A percentile compares a stretch with the other conserved stretches of the same genome.
Evolutionary conservation across 495 filamentous ascomycete species (phyloP).

Genomic region (Polyplosphaeria fusca): DNA sequence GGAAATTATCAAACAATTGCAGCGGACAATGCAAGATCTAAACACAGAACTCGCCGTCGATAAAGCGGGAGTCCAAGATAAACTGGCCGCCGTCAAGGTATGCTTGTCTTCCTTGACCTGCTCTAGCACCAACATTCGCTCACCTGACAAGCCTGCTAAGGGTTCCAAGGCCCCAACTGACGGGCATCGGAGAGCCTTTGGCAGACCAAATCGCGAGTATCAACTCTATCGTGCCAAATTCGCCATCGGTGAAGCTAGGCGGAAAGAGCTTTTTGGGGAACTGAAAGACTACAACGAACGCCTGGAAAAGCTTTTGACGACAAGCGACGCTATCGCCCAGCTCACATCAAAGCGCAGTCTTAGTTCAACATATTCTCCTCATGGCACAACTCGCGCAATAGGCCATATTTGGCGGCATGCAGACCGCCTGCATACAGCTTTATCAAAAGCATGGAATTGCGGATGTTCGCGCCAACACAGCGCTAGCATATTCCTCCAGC

Average conservation of each 20-base stretch:
- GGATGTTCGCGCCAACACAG: no score
- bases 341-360: not conserved
- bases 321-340: slow-evolving; percentile 37
- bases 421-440: slow-evolving; percentile 37
- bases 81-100: slow-evolving; percentile 3
- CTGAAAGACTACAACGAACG: slow-evolving; percentile 39
- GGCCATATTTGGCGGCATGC: slow-evolving; percentile 11
- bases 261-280: slow-evolving; percentile 11
- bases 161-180: not conserved
- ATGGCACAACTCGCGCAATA: slow-evolving; percentile 10
- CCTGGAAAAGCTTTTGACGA: slow-evolving; percentile 39
- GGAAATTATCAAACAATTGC: slow-evolving; percentile 25
- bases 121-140: no score
- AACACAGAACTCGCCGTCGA: slow-evolving; percentile 17
- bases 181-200: not conserved
- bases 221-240: slow-evolving; percentile 15
- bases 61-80: slow-evolving; percentile 6
- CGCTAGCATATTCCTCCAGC: no score
- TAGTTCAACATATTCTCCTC: not conserved
- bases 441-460: slow-evolving; percentile 38
- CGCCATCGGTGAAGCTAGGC: slow-evolving; percentile 6
- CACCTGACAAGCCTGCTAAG: not conserved
- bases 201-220: slow-evolving; percentile 10
- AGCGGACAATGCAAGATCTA: slow-evolving; percentile 8
- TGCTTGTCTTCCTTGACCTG: no score